phyloP scores from a whole-genome alignment of 75 land plant species.

The Adiantum capillusveneris region DNA sequence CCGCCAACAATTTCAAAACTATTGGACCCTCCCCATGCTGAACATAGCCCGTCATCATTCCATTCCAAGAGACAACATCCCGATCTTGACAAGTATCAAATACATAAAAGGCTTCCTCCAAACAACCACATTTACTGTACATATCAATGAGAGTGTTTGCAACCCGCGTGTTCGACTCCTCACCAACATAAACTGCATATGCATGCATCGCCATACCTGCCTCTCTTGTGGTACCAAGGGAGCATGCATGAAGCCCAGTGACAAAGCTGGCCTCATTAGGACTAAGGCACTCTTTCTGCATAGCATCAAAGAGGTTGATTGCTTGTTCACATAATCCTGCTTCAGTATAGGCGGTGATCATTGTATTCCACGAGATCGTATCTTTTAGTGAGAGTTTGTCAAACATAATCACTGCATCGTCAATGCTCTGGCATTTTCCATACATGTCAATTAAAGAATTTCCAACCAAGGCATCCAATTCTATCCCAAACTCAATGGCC shows the following conservation, averaged over 20 bases:
- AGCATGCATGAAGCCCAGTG: conserved; percentile 61
- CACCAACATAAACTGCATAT: neutral
- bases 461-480: neutral
- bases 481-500: conserved; percentile 5
- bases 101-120: conserved; percentile 31
- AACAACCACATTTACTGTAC: conserved; percentile 43
- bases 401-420: conserved; percentile 51
- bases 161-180: neutral
- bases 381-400: conserved; percentile 27
- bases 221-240: conserved; percentile 36
- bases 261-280: conserved; percentile 63
- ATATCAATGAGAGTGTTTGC: conserved; percentile 27
- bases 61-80: conserved; percentile 45
- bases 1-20: conserved; percentile 8
- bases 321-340: conserved; percentile 48
- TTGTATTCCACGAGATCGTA: conserved; percentile 62
- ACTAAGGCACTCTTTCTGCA: conserved; percentile 26
- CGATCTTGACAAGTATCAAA: conserved; percentile 6
- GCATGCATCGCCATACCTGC: conserved; percentile 21
- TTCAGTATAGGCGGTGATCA: conserved; percentile 56
- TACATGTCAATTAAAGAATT: conserved; percentile 1
- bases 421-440: conserved; percentile 53
- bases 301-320: conserved; percentile 34
- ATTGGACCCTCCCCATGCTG: conserved; percentile 18
- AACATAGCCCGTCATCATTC: conserved; percentile 27